phyloP scores from a whole-genome alignment of 2,329 filamentous ascomycete species.

The Xylaria hypoxylon region DNA sequence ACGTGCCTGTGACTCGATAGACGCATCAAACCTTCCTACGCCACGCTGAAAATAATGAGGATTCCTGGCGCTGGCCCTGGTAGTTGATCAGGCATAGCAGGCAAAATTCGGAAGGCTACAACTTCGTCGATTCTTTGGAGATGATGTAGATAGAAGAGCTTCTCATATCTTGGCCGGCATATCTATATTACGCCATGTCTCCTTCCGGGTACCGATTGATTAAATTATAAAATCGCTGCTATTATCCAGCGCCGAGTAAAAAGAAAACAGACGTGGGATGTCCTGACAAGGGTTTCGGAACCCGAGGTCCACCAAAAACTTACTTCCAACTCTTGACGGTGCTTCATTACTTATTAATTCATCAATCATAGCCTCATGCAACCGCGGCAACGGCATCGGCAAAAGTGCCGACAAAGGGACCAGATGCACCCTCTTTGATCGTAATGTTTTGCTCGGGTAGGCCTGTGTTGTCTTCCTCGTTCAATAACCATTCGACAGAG shows the following conservation, averaged over 20 bases:
- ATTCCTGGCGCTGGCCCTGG: not conserved
- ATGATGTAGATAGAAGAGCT: constrained; percentile 1
- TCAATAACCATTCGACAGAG: constrained; percentile 64
- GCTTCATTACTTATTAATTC: constrained; percentile 21
- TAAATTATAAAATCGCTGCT: not conserved
- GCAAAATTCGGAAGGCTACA: constrained; percentile 4
- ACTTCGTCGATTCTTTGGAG: not conserved
- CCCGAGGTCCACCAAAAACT: not conserved
- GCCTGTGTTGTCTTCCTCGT: constrained; percentile 63
- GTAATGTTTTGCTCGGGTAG: constrained; percentile 55
- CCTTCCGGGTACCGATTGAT: not conserved
- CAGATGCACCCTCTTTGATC: constrained; percentile 55
- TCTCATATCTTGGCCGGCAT: constrained; percentile 1
- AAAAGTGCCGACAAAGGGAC: constrained; percentile 69
- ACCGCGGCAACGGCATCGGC: constrained; percentile 68
- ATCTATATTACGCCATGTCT: constrained; percentile 11
- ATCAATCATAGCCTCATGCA: constrained; percentile 51
- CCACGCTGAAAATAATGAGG: not conserved
- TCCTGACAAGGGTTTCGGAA: not conserved
- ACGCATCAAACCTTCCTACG: constrained; percentile 1
- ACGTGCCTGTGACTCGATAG: constrained; percentile 11
- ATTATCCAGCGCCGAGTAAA: not conserved
- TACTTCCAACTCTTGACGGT: constrained; percentile 9
- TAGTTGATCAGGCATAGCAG: constrained; percentile 1
- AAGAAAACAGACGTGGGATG: constrained; percentile 1